A percentile compares a stretch with the other conserved stretches of the same genome.
Evolutionary conservation across 108 stramenopile species (phyloP).

Genomic region (Nitzschia putrida): DNA sequence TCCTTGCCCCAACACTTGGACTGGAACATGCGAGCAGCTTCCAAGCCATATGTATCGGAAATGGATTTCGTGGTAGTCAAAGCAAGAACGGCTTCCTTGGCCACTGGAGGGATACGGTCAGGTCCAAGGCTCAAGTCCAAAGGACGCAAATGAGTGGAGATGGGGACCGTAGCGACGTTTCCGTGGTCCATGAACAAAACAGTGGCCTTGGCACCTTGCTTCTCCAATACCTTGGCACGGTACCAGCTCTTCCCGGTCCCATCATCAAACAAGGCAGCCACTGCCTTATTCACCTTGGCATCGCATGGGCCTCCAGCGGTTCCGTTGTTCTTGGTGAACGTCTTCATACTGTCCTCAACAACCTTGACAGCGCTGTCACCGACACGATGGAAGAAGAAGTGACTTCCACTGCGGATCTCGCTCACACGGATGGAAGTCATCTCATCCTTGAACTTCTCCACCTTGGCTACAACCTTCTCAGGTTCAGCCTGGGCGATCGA

Average conservation of each 20-base stretch:
- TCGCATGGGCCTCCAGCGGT: constrained; percentile 82
- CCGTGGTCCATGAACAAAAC: constrained; percentile 97
- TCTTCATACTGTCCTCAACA: constrained; percentile 87
- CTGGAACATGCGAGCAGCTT: constrained; percentile 81
- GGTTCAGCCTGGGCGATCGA: constrained; percentile 49
- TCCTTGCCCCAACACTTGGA: constrained; percentile 82
- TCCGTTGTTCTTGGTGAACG: constrained; percentile 83
- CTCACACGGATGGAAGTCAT: constrained; percentile 69
- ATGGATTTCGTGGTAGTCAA: constrained; percentile 67
- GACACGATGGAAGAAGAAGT: constrained; percentile 87
- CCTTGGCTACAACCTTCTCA: constrained; percentile 33
- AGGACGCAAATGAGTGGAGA: constrained; percentile 80
- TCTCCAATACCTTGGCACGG: constrained; percentile 90
- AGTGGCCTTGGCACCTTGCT: constrained; percentile 48
- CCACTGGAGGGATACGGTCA: constrained; percentile 80
- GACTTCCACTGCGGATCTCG: constrained; percentile 90
- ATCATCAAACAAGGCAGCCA: constrained; percentile 96
- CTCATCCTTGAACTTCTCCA: constrained; percentile 57
- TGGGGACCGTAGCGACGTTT: constrained; percentile 82
- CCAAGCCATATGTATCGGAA: constrained; percentile 81
- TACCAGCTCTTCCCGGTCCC: constrained; percentile 92
- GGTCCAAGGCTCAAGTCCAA: constrained; percentile 75
- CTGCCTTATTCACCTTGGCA: constrained; percentile 71
- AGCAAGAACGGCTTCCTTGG: constrained; percentile 83
- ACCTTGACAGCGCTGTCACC: constrained; percentile 71